Percentiles rank a stretch among this genome's conserved stretches.
These are phyloP conservation scores for Oryza australiensis DNA, from an alignment of 176 grass and related monocot species.

Conservation along the genomic window DNA sequence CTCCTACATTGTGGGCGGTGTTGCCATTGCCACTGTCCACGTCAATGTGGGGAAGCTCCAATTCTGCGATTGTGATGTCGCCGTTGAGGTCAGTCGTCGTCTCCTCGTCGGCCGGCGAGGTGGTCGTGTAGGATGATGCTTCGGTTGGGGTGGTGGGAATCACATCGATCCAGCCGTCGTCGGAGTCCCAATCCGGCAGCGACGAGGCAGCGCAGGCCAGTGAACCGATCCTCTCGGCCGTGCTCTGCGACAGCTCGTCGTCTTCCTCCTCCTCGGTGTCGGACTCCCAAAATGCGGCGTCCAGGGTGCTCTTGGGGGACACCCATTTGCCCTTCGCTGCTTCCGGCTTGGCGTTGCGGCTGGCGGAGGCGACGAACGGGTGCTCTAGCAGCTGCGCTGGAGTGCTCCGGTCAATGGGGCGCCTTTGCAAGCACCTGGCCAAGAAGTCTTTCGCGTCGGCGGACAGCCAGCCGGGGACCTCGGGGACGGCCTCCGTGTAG, in stretches of 20 bases:
- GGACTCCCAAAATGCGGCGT: conserved; percentile 54
- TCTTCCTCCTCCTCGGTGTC: conserved; percentile 40
- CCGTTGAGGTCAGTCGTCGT: neutral
- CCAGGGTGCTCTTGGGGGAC: conserved; percentile 76
- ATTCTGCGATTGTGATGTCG: neutral
- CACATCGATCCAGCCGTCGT: conserved; percentile 44
- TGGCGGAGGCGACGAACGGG: conserved; percentile 40
- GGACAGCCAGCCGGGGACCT: conserved; percentile 53
- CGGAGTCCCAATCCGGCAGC: conserved; percentile 44
- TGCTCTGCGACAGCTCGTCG: neutral
- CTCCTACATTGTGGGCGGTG: neutral
- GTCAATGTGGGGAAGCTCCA: neutral
- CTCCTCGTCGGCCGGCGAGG: neutral
- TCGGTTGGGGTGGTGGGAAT: neutral
- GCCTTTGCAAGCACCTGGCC: conserved; percentile 45
- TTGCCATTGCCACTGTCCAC: neutral
- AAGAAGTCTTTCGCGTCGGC: conserved; percentile 66
- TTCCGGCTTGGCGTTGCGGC: neutral
- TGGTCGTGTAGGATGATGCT: neutral
- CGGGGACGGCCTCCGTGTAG: conserved; percentile 51
- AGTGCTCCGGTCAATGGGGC: conserved; percentile 41
- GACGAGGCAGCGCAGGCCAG: conserved; percentile 21
- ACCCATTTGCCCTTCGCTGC: conserved; percentile 33
- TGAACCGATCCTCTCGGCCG: conserved; percentile 29
- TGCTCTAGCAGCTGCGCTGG: conserved; percentile 55